Evolutionary conservation across 2,329 filamentous ascomycete genomes (phyloP).

Genomic region (Talaromyces piceae): DNA sequence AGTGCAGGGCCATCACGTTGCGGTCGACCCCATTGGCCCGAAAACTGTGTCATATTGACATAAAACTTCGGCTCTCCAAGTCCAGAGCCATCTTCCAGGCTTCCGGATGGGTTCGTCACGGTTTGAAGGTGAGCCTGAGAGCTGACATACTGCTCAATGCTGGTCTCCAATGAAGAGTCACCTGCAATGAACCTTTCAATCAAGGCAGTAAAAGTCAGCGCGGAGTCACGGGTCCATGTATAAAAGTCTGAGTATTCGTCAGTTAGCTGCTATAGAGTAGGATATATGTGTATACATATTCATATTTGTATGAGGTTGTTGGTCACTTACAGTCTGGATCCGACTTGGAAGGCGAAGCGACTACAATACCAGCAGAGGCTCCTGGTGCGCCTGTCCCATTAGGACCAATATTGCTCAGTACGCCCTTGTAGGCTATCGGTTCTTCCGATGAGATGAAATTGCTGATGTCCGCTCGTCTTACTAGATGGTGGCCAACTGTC

Average conservation of each 20-base stretch:
- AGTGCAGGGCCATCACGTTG: conserved; percentile 47
- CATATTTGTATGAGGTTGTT: too few species aligned
- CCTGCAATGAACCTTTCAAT: conserved; percentile 61
- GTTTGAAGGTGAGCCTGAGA: conserved; percentile 59
- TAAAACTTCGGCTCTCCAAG: conserved; percentile 68
- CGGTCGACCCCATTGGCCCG: conserved; percentile 64
- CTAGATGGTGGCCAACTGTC: not conserved
- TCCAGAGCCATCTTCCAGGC: conserved; percentile 39
- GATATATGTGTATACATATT: too few species aligned
- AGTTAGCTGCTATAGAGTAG: not conserved
- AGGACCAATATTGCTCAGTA: conserved; percentile 50
- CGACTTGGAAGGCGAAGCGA: conserved; percentile 50
- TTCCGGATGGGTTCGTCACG: conserved; percentile 61
- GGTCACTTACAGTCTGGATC: conserved; percentile 46
- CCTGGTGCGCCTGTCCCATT: conserved; percentile 44
- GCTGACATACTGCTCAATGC: conserved; percentile 62
- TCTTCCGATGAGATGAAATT: conserved; percentile 27
- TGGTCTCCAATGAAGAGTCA: conserved; percentile 50
- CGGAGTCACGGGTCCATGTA: conserved; percentile 69
- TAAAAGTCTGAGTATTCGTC: conserved; percentile 53
- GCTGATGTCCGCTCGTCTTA: not conserved
- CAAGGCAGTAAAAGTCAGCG: conserved; percentile 61
- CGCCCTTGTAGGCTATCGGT: conserved; percentile 44
- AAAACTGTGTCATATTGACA: conserved; percentile 55
- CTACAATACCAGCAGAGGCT: conserved; percentile 44